Percentiles rank a stretch among this genome's conserved stretches.
These are phyloP conservation scores for Didymella arachidicola DNA, from an alignment of 2,329 filamentous ascomycete genomes.

Conservation along the genomic window DNA sequence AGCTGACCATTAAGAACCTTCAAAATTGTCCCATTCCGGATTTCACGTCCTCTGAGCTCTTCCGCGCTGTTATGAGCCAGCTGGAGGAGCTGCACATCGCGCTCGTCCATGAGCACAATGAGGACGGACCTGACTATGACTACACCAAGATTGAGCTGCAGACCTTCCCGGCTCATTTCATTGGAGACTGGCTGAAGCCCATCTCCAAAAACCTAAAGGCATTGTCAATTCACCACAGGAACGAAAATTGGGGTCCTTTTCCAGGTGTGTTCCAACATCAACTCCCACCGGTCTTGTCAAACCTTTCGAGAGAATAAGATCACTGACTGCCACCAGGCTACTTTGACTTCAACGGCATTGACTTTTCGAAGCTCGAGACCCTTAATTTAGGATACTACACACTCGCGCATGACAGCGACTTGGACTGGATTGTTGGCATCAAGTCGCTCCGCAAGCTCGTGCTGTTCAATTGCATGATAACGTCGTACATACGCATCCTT, in stretches of 20 bases:
- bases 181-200: constrained; percentile 16
- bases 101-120: constrained; percentile 17
- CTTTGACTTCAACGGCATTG: constrained; percentile 15
- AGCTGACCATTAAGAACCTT: constrained; percentile 19
- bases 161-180: constrained; percentile 16
- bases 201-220: constrained; percentile 15
- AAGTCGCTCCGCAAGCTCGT: constrained; percentile 15
- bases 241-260: constrained; percentile 23
- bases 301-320: not conserved
- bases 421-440: constrained; percentile 20
- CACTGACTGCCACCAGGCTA: not conserved
- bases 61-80: constrained; percentile 16
- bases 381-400: constrained; percentile 22
- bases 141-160: constrained; percentile 18
- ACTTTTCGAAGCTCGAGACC: constrained; percentile 20
- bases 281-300: not conserved
- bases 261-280: not conserved
- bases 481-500: constrained; percentile 10
- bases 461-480: constrained; percentile 23
- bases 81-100: constrained; percentile 21
- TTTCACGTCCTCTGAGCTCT: constrained; percentile 18
- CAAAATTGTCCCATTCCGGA: constrained; percentile 18
- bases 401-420: constrained; percentile 19
- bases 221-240: constrained; percentile 6
- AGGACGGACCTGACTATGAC: constrained; percentile 16